Evolutionary conservation across 768 basidiomycete species (phyloP).

Genomic region (Tremella mesenterica): DNA sequence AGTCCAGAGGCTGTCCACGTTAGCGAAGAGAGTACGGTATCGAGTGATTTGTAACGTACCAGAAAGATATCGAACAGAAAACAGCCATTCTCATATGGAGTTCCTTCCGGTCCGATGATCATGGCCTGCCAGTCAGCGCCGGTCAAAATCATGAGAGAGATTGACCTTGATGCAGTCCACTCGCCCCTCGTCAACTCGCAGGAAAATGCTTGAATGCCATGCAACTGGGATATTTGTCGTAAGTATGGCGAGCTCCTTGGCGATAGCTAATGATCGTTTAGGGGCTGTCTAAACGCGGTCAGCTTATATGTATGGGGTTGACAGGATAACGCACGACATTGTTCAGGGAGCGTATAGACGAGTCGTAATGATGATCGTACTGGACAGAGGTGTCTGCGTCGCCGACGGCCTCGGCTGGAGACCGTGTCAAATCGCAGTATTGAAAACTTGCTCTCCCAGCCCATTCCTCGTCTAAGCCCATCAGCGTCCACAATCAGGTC

Average conservation of each 20-base stretch:
- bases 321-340: conserved; percentile 7
- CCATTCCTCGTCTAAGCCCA: conserved; percentile 59
- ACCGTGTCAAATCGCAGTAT: conserved; percentile 74
- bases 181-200: conserved; percentile 67
- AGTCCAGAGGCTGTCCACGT: conserved; percentile 50
- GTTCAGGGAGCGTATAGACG: conserved; percentile 10
- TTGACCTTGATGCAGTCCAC: conserved; percentile 21
- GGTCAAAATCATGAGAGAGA: too few species aligned
- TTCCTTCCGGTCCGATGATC: conserved; percentile 79
- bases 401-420: conserved; percentile 41
- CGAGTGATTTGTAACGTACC: neutral
- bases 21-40: neutral
- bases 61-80: conserved; percentile 88
- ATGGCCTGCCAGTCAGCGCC: conserved; percentile 34
- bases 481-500: neutral
- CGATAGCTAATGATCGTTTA: conserved; percentile 84
- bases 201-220: conserved; percentile 88
- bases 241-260: conserved; percentile 91
- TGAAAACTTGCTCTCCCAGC: conserved; percentile 74
- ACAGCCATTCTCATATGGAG: conserved; percentile 85
- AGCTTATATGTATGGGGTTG: neutral
- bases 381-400: too few species aligned
- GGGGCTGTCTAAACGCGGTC: conserved; percentile 56
- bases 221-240: conserved; percentile 90
- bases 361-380: too few species aligned